Evolutionary conservation across 208 protist genomes (phyloP).

Genomic region (Crithidia fasciculata): DNA sequence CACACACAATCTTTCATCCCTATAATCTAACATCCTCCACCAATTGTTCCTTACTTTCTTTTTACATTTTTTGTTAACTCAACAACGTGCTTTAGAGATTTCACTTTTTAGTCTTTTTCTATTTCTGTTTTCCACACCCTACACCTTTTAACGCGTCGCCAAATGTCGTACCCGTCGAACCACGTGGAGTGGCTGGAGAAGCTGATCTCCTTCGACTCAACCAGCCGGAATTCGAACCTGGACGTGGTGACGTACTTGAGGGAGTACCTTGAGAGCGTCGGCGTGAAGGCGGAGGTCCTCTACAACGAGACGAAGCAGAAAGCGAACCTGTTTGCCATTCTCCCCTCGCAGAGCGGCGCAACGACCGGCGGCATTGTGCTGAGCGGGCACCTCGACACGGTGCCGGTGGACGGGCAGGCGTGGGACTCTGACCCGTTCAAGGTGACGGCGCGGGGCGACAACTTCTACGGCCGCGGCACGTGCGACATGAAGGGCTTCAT

Average conservation of each 20-base stretch:
- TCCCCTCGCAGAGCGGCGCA: slow-evolving; percentile 35
- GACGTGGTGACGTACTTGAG: slow-evolving; percentile 45
- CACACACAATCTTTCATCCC: no score
- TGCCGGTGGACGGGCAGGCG: slow-evolving; percentile 61
- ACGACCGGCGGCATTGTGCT: slow-evolving; percentile 56
- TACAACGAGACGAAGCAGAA: slow-evolving; percentile 46
- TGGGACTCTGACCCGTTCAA: slow-evolving; percentile 56
- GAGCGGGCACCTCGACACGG: slow-evolving; percentile 55
- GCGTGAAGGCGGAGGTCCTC: slow-evolving; percentile 30
- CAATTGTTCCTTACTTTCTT: no score
- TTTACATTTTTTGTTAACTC: no score
- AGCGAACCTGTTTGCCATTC: slow-evolving; percentile 56
- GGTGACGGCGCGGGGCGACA: slow-evolving; percentile 34
- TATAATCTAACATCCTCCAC: no score
- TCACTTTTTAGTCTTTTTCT: not conserved
- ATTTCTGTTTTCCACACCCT: not conserved
- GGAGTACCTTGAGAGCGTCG: slow-evolving; percentile 34
- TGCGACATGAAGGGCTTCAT: slow-evolving; percentile 73
- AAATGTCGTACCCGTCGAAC: slow-evolving; percentile 15
- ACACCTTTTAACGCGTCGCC: not conserved
- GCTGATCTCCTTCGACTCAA: slow-evolving; percentile 52
- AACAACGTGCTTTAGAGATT: no score
- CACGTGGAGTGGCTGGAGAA: slow-evolving; percentile 46
- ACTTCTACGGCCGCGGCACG: slow-evolving; percentile 55
- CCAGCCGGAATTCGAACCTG: slow-evolving; percentile 56